Evolutionary conservation across 371 early-diverging fungal genomes (phyloP).

Genomic region (Parasitella parasitica): DNA sequence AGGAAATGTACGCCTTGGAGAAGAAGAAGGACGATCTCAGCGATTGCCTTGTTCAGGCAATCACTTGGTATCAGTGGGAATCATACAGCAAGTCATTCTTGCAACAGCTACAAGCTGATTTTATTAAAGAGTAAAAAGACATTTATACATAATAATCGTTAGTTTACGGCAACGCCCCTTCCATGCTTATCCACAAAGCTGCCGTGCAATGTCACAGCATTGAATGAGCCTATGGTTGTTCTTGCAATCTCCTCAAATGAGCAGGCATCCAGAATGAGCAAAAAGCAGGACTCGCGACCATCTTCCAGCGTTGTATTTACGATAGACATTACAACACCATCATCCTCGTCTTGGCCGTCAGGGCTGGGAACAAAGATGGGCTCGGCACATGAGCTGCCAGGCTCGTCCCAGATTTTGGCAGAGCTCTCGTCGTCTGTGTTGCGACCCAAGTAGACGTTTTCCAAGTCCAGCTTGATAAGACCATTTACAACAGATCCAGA

Average conservation of each 20-base stretch:
- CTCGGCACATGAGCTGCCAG: slow-evolving; percentile 65
- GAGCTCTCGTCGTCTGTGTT: slow-evolving; percentile 31
- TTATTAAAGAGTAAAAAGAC: neutral
- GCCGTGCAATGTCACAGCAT: slow-evolving; percentile 45
- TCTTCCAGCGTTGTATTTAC: slow-evolving; percentile 44
- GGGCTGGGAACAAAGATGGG: slow-evolving; percentile 65
- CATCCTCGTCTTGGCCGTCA: slow-evolving; percentile 58
- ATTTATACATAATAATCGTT: no score
- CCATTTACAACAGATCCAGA: slow-evolving; percentile 51
- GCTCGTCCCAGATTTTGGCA: slow-evolving; percentile 47
- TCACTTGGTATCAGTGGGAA: slow-evolving; percentile 70
- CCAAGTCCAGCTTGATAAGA: slow-evolving; percentile 57
- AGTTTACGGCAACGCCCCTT: slow-evolving; percentile 42
- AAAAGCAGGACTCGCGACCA: slow-evolving; percentile 48
- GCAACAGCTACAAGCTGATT: neutral
- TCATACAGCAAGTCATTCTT: slow-evolving; percentile 5
- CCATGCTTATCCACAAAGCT: slow-evolving; percentile 45
- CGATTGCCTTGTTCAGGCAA: slow-evolving; percentile 70
- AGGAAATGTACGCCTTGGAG: slow-evolving; percentile 41
- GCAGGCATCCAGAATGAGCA: slow-evolving; percentile 62
- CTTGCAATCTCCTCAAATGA: slow-evolving; percentile 60
- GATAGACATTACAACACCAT: slow-evolving; percentile 63
- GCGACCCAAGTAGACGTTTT: slow-evolving; percentile 30
- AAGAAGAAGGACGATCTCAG: slow-evolving; percentile 76
- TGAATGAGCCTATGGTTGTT: slow-evolving; percentile 45